Percentiles rank a stretch among this genome's conserved stretches.
Conservation (phyloP, 352 stramenopile species). For the Globisporangium orthogonon region DNA sequence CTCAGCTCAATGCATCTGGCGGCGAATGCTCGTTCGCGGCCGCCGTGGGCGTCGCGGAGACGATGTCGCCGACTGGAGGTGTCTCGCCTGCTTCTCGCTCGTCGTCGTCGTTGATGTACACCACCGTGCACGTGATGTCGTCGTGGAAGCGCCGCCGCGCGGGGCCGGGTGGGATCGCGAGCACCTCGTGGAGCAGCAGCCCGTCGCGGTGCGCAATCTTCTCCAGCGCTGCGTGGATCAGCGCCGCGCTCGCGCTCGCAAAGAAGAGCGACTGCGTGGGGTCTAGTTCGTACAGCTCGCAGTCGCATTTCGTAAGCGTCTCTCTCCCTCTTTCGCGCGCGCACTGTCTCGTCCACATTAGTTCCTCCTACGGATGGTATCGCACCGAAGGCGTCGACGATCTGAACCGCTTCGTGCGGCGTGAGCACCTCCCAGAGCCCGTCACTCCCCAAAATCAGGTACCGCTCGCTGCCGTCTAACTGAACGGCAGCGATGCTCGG, state of each 20-base stretch:
- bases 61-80: background rate
- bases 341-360: too few relatives aligned
- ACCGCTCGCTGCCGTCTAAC: slow-evolving; percentile 53
- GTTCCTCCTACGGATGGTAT: background rate
- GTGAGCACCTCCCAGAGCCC: slow-evolving; percentile 79
- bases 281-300: slow-evolving; percentile 12
- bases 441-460: slow-evolving; percentile 75
- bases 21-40: background rate
- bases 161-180: slow-evolving; percentile 40
- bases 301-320: too few relatives aligned
- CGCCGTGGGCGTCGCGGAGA: background rate
- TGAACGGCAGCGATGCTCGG: slow-evolving; percentile 47
- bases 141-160: slow-evolving; percentile 60
- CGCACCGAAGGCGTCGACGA: slow-evolving; percentile 69
- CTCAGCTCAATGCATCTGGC: slow-evolving; percentile 7
- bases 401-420: slow-evolving; percentile 48
- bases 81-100: background rate
- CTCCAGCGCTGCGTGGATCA: slow-evolving; percentile 68
- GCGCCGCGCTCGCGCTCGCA: slow-evolving; percentile 35
- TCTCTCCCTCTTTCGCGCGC: too few relatives aligned
- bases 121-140: slow-evolving; percentile 76
- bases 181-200: slow-evolving; percentile 62
- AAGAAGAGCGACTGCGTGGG: slow-evolving; percentile 51
- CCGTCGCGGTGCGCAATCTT: slow-evolving; percentile 64
- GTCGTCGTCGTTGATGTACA: slow-evolving; percentile 36